Percentiles rank a stretch among this genome's conserved stretches.
Evolutionary conservation across 1,139 yeast species (phyloP).

Genomic region (Protomyces inouyei): DNA sequence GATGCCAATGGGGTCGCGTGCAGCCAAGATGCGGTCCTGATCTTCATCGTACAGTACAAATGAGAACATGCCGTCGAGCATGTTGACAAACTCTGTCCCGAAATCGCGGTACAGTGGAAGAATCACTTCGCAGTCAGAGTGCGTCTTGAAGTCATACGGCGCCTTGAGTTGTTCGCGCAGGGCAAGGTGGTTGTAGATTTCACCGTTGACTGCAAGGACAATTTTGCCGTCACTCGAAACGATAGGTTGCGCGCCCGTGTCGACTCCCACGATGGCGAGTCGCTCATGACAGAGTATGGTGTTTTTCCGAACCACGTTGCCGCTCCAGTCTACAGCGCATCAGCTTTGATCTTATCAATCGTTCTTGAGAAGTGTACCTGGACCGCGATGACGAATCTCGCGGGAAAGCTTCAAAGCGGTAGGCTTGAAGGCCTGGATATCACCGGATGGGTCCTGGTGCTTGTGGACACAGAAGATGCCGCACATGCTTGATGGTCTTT

Average conservation of each 20-base stretch:
- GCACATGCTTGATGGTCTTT: constrained; percentile 2
- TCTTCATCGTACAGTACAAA: constrained; percentile 82
- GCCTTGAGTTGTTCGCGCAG: constrained; percentile 63
- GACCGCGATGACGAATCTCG: constrained; percentile 88
- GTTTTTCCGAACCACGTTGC: constrained; percentile 70
- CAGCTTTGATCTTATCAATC: constrained; percentile 51
- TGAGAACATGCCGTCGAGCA: constrained; percentile 97
- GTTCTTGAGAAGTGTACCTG: constrained; percentile 48
- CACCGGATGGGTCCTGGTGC: constrained; percentile 53
- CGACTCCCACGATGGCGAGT: constrained; percentile 67
- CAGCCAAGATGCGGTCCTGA: constrained; percentile 85
- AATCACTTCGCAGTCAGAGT: constrained; percentile 95
- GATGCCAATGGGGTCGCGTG: constrained; percentile 97
- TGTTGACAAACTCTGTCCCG: constrained; percentile 82
- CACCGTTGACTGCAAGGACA: constrained; percentile 88
- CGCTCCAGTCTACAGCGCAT: constrained; percentile 86
- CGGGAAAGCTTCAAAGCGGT: constrained; percentile 86
- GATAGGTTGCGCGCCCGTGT: constrained; percentile 95
- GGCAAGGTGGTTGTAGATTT: constrained; percentile 92
- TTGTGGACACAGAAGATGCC: constrained; percentile 68
- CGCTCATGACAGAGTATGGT: constrained; percentile 44
- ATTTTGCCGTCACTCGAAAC: constrained; percentile 69
- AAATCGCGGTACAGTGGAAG: constrained; percentile 85
- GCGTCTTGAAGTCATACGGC: constrained; percentile 73
- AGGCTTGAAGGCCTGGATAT: constrained; percentile 73